Evolutionary conservation across 371 early-diverging fungal species (phyloP).

Genomic region (Zancudomyces culisetae): DNA sequence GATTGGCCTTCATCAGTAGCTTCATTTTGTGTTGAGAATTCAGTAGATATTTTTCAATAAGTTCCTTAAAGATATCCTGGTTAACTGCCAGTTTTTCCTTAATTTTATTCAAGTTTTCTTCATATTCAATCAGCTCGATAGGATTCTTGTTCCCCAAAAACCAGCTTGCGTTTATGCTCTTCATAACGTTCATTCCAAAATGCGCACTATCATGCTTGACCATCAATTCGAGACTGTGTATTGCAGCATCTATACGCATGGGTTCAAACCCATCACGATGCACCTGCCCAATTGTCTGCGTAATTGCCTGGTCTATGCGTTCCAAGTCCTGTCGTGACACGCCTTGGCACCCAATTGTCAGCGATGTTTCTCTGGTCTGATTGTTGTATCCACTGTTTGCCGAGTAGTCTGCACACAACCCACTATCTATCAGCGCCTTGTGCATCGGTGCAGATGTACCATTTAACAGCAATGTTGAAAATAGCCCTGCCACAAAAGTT

Average conservation of each 20-base stretch:
- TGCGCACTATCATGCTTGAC: constrained; percentile 74
- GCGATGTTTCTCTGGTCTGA: constrained; percentile 32
- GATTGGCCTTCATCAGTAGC: constrained; percentile 65
- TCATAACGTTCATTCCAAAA: constrained; percentile 72
- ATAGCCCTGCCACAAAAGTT: constrained; percentile 57
- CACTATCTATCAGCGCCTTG: constrained; percentile 79
- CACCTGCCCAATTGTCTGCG: constrained; percentile 41
- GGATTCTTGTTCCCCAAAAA: constrained; percentile 81
- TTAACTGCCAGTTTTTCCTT: constrained; percentile 37
- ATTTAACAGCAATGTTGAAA: constrained; percentile 60
- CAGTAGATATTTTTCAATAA: constrained; percentile 54
- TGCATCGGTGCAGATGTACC: constrained; percentile 88
- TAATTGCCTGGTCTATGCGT: constrained; percentile 44
- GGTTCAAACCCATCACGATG: constrained; percentile 54
- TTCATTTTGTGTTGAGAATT: constrained; percentile 54
- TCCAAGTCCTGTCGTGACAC: constrained; percentile 23
- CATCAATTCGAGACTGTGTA: constrained; percentile 77
- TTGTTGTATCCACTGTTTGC: constrained; percentile 74
- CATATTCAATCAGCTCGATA: constrained; percentile 58
- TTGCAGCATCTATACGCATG: constrained; percentile 61
- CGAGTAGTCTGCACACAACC: constrained; percentile 80
- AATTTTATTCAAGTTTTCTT: constrained; percentile 54
- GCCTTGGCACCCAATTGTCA: constrained; percentile 37
- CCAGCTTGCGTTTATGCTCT: constrained; percentile 58
- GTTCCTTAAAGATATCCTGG: constrained; percentile 37